Evolutionary conservation across 768 basidiomycete genomes (phyloP), one percentile per base, ranked within the genome.

Genomic region (Clavaria fumosa): DNA sequence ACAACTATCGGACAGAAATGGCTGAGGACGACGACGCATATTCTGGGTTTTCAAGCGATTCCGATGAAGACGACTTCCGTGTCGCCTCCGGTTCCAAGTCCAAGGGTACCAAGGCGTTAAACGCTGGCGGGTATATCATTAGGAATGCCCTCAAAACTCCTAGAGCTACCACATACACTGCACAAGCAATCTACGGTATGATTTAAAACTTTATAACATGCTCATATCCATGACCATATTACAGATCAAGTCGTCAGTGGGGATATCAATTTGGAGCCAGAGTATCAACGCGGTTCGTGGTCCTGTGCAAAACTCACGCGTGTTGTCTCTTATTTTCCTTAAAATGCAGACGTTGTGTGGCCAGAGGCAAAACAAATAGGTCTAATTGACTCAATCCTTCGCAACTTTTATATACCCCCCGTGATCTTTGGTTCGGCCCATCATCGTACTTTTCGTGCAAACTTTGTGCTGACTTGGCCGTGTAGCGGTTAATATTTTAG

Each of bases 321-420:
- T 14, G 27, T 14, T 15, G 30, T 12, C n/a, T 21, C 28, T 18
- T 28, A 5, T 39, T 22, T 15, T 30, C 21, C 11, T 5, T 27
- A 12, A 7, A 41, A 30, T 10, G 7, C 35, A 81, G 81, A 75
- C 33, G 72, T 86, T 26, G 84, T 88, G 1, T 88, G 83, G 84
- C 63, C 78, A 0, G 77, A 81, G 42, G 46, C 61, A 2, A 84
- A 85, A 53, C 80, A 84, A 52, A 68, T 75, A 15, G 70, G 72
- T 0, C 63, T 88, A 19, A 72, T 88, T 28, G 84, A 86, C 51
- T 81, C 78, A 2, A 63, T 85, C 7, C 70, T 81, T 42, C 73
- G 78, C 31, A 83, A 84, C 49, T 83, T 75, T 43, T 83, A 82
- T 45, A 64, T 83, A 5, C 80, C 80, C 0, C 79, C 79, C 23